Evolutionary conservation across 768 basidiomycete genomes (phyloP), one percentile per base, ranked within the genome.

Genomic region (Boletus eberwhitei): DNA sequence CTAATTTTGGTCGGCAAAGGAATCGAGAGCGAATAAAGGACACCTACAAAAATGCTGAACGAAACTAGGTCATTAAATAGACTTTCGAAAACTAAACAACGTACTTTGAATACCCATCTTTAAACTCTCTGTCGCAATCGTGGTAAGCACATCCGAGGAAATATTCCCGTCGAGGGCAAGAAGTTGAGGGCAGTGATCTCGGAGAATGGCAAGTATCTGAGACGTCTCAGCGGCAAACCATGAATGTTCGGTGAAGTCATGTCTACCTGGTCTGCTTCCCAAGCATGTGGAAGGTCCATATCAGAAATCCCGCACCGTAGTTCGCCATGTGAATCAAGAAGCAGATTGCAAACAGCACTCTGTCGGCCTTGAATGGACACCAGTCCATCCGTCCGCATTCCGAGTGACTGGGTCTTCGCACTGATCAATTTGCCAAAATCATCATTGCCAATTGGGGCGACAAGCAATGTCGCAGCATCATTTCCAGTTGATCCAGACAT

Each of bases 271-370:
- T 78, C 68, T 13, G 69, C 73, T 22, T 75, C 70, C 50, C 91
- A 64, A 2, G 66, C 62, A 37, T 82, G 72, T 9, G 84, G 80
- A 43, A 88, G 82, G 64, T 78, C 81, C 92, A 98, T 98, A 65
- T 97, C 95, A 16, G 97, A 92, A 12, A 98, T 82, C 2, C 97
- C 97, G n/a, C 83, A 82, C 3, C 87, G 75, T 19, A 98, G 76
- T 46, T 80, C 79, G 0, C 94, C 93, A 7, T 75, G 65, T 29
- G 73, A 69, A 64, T 93, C 89, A 42, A 98, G 73, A 35, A 93
- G 75, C 77, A 97, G 81, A 61, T 88, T 94, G 73, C 96, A 98
- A 8, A 91, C 86, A 1, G 96, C 86, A 14, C 90, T 91, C 45
- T 77, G 74, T 19, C 72, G 66, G 3, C 71, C 69, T 14, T 62